Evolutionary conservation across 2,329 filamentous ascomycete genomes (phyloP), one percentile per base, ranked within the genome.

Genomic region (Fusarium nanum): DNA sequence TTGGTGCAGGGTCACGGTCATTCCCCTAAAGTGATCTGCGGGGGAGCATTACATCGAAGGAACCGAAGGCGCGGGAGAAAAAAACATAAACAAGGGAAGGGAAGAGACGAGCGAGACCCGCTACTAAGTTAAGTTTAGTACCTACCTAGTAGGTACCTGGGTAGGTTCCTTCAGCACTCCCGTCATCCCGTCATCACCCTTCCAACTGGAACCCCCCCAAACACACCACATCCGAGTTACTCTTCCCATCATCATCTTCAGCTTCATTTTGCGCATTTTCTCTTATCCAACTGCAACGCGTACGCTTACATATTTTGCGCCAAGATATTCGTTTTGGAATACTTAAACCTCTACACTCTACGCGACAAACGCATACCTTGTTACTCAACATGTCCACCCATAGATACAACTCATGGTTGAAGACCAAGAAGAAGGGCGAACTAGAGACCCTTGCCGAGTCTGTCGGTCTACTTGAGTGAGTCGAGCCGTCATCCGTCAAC

Each of bases 401-500:
- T 28, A 68, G 57, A 45, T 70, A 70, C 63, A 89, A 91, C 77
- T 88, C 89, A 74, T 97, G 92, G 89, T 86, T 97, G 78, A 88
- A 90, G 80, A 87, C 87, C 79, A 92, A 96, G 86, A 91, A 92
- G 84, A 97, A 97, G 86, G 86, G 85, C 74, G 93, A 95, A 71
- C 87, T 97, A 60, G 80, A 89, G 74, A 91, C 92, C 68, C 85
- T 97, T 67, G 93, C 93, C 64, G 88, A 92, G 71, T 82, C 85
- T 48, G 86, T 92, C 67, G 91, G 91, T 62, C 83, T 95, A 57
- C 86, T 88, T 77, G 87, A 92, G 93, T 97, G 88, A 77, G 90
- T 70, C 40, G 18, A 32, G 49, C 22, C 28, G 10, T 46, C n/a
- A 12, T n/a, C 20, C 9, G 20, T 41, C 34, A 40, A 16, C 25